These are phyloP conservation scores for Megacollybia platyphylla DNA, from an alignment of 1,284 basidiomycete species.

Conservation along the genomic window DNA sequence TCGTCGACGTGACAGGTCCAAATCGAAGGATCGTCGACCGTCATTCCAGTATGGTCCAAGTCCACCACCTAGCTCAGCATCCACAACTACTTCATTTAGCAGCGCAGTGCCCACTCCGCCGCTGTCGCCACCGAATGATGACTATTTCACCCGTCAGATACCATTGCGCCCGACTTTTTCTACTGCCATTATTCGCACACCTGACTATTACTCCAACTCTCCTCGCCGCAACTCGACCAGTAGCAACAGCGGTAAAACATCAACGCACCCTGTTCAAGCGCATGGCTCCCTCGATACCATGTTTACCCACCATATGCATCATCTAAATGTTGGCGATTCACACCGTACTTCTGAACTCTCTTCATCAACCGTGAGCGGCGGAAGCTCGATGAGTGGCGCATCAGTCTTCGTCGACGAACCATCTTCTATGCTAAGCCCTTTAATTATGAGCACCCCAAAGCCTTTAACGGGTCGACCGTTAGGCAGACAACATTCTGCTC, in stretches of 20 bases:
- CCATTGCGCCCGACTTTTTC: slow-evolving; percentile 56
- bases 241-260: slow-evolving; percentile 12
- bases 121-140: slow-evolving; percentile 11
- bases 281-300: slow-evolving; percentile 15
- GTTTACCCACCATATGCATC: slow-evolving; percentile 1
- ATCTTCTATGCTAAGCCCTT: slow-evolving; percentile 36
- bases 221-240: not conserved
- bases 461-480: slow-evolving; percentile 16
- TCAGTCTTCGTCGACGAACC: slow-evolving; percentile 41
- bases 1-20: not conserved
- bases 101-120: slow-evolving; percentile 7
- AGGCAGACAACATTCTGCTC: slow-evolving; percentile 15
- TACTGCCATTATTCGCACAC: slow-evolving; percentile 49
- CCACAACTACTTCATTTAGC: slow-evolving; percentile 6
- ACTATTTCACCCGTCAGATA: slow-evolving; percentile 29
- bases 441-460: slow-evolving; percentile 26
- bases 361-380: slow-evolving; percentile 11
- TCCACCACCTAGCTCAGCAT: not conserved
- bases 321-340: slow-evolving; percentile 3
- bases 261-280: slow-evolving; percentile 8
- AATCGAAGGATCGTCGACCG: not conserved
- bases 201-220: slow-evolving; percentile 29
- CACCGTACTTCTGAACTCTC: slow-evolving; percentile 7
- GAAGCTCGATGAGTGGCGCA: slow-evolving; percentile 17
- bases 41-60: not conserved